Base-by-base conservation (phyloP, 169 alveolate genomes). In the Cryptosporidium tyzzeri region DNA sequence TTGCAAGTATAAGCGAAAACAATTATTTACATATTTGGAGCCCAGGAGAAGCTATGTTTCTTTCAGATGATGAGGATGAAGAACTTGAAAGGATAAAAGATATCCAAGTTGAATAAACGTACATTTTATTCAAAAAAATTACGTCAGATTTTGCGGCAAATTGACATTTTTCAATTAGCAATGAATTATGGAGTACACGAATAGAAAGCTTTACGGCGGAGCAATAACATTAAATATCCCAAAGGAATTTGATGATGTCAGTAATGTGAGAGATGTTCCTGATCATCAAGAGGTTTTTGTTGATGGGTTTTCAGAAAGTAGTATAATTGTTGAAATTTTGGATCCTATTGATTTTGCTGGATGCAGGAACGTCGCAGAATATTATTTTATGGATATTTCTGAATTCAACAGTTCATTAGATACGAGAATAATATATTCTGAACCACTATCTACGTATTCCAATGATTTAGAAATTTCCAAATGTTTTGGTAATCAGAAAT, bases 1-100 rank as follows among this genome's bases (percentile, higher is more conserved):
- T 94, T 68, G 94, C 94, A 33, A 93, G 95, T 14, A 93, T 93
- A 39, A 91, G 95, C 59, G 96, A 94, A 44, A 94, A 94, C 53
- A 94, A 94, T 59, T 85, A 91, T n/a, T 91, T 94, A 9, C 96
- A 94, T 84, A 94, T 94, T 12, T 94, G 96, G 96, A 94, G 86
- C 71, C 96, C 96, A 51, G 93, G 80, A 10, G 89, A 80, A 62
- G 44, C 89, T 10, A 62, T 80, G 14, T 80, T 80, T 44, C 45
- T 80, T 21, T 80, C 89, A 14, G 89, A 80, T 62, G 89, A 80
- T 59, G 89, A 80, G 23, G 75, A 80, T 12, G 89, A 80, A 39
- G 89, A 62, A 14, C 70, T 80, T 26, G 89, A 80, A 35, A 80
- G 89, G 29, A 31, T 80, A 18, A 80, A 62, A 45, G 67, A 80